Evolutionary conservation across 2,329 filamentous ascomycete genomes (phyloP).

Genomic region (Aspergillus calidoustus): DNA sequence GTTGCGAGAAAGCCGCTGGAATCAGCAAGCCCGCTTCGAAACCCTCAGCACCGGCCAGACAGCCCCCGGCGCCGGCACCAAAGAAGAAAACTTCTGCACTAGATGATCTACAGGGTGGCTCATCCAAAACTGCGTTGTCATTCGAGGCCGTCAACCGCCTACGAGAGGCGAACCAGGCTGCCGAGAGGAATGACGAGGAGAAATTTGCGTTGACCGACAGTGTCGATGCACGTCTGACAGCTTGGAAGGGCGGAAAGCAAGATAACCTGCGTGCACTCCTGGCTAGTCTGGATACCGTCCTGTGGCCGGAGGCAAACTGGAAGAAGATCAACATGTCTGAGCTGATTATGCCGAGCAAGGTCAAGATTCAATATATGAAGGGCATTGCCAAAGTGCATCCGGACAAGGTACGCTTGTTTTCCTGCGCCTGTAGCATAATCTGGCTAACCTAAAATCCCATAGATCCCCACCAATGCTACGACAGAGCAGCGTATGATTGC

Average conservation of each 20-base stretch:
- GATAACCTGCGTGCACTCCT: constrained; percentile 90
- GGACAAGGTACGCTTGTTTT: constrained; percentile 76
- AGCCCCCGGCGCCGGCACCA: constrained; percentile 51
- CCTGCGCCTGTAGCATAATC: background rate
- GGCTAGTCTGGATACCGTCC: constrained; percentile 81
- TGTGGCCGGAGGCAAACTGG: constrained; percentile 94
- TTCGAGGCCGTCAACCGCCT: constrained; percentile 82
- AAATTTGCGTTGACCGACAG: constrained; percentile 86
- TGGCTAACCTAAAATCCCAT: background rate
- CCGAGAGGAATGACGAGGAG: constrained; percentile 86
- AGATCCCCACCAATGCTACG: constrained; percentile 67
- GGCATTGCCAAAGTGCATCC: constrained; percentile 98
- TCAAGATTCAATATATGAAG: constrained; percentile 99
- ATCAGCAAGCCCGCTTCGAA: constrained; percentile 59
- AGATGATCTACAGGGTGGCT: constrained; percentile 36
- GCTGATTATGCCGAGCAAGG: constrained; percentile 87
- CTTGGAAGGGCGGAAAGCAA: constrained; percentile 89
- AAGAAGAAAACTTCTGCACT: constrained; percentile 41
- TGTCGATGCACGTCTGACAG: constrained; percentile 76
- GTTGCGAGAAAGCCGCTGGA: constrained; percentile 86
- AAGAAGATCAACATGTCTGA: constrained; percentile 96
- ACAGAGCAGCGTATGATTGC: constrained; percentile 71
- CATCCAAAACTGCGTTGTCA: constrained; percentile 44
- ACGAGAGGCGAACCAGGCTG: constrained; percentile 81
- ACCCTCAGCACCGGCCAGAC: constrained; percentile 51